Evolutionary conservation across 1,284 basidiomycete genomes (phyloP), one percentile per base, ranked within the genome.

Genomic region (Dichomitus squalens): DNA sequence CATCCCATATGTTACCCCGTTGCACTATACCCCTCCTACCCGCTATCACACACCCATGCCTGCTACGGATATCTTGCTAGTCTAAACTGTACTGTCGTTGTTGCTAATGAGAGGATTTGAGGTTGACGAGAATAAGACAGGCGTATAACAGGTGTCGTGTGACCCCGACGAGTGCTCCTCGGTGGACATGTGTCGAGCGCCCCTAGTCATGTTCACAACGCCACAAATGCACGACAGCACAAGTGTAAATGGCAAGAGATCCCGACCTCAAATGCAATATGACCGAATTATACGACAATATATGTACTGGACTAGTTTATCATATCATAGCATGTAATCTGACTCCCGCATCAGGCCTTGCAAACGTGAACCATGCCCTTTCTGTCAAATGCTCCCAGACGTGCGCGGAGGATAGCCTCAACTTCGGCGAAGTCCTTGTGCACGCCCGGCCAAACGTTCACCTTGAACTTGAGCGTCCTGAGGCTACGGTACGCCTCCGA

Each of bases 401-500:
- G 58, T 7, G 38, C 44, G 33, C 66, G 64, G 9, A 71, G 54
- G 18, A 63, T 49, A 3, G 55, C 44, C 43, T 63, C 54, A 34
- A 68, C 61, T 53, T 68, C 68, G 16, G 47, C 52, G 9, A 52
- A 33, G 39, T 59, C 57, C 38, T 56, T 51, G 12, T 60, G 49
- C 23, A 67, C 60, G 2, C 65, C 66, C 6, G 66, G 61, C 70
- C 70, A 72, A 5, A 68, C 41, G 29, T 62, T 58, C 34, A 71
- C 57, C n/a, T 61, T 61, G 36, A 70, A 41, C 11, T 33, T n/a
- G 21, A 72, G 36, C 16, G 47, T 36, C 12, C 53, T 54, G 25
- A 72, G 51, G n/a, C 34, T 21, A 18, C 52, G 53, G 40, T 64
- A 70, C 57, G 51, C 49, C 25, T 57, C 52, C 38, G 63, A 52